Evolutionary conservation across 2,329 filamentous ascomycete genomes (phyloP), one percentile per base, ranked within the genome.

Genomic region (Pseudophaeomoniella oleicola): DNA sequence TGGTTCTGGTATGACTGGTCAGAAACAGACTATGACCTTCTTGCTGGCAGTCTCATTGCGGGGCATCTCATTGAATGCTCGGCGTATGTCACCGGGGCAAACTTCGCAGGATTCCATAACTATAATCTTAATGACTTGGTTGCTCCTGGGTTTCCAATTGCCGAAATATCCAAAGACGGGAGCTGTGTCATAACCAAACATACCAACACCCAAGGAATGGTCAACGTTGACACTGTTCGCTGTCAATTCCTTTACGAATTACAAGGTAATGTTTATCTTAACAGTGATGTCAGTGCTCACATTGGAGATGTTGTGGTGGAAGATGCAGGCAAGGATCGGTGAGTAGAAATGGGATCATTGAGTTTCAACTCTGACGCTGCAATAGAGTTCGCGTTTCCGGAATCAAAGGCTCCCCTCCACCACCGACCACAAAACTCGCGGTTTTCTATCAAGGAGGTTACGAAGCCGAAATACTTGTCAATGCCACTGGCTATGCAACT

Each of bases 201-300:
- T 36, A 50, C 54, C 4, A 49, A 52, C 39, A 47, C 53, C 5
- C 57, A 57, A 2, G 63, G 65, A 12, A 43, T 53, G 2, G 56
- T 65, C 13, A 61, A 56, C 1, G 59, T 64, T 5, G 63, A 71
- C 37, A 72, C 69, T 1, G 65, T 67, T 38, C 62, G 61, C 0
- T 65, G 62, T 3, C 69, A 73, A 41, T 52, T 72, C 2, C 45
- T 72, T 2, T 72, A 71, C 45, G 67, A 71, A 47, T 64, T 71
- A 11, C 67, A 71, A 43, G 68, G 68, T 4, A 64, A 64, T 1
- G 64, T 62, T 57, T 75, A 75, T 47, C 69, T 63, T 56, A 72
- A 73, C 51, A 66, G 63, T 0, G 71, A 74, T 42, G 69, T 73
- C 19, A 71, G 64, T 0, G 70, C 70, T 0, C 46, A 69, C 12